Evolutionary conservation across 1,284 basidiomycete genomes (phyloP), one percentile per base, ranked within the genome.

Genomic region (Melampsora americana): DNA sequence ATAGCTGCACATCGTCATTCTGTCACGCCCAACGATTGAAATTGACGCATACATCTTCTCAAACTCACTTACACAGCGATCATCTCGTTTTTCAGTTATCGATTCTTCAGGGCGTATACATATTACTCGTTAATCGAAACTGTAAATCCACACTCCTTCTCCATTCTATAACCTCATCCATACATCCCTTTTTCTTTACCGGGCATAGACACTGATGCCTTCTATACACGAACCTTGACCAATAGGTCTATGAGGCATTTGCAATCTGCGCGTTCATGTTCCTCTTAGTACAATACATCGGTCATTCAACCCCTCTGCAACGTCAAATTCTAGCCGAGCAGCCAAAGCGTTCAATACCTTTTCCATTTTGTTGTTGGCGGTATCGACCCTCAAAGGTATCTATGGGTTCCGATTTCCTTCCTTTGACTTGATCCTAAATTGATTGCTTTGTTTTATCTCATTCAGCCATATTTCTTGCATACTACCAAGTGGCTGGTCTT

Each of bases 11-110:
- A 62, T 26, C 26, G 5, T 16, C 14, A 62, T 18, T 32, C 28
- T 26, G 2, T 30, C 26, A 26, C 60, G 3, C 23, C 14, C 4
- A 30, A 26, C 60, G 35, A 35, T 35, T 35, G 35, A 35, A 35
- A 35, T 35, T 35, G 35, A 20, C 32, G 26, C 60, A 28, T 35
- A 30, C 14, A 28, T 62, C 32, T 62, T 62, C 23, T 44, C 46
- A 26, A 44, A 11, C 28, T 28, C 26, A 23, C 20, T 60, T 28
- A 6, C 56, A 39, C 69, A 82, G 89, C 90, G n/a, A 84, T 94
- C 80, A 88, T 94, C 77, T 92, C 91, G 0, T 94, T 93, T 86
- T 88, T 92, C 80, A 92, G 91, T 28, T 95, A 92, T 80, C 87
- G 92, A 5, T 94, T 85, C 84, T 93, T 92, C 85, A 87, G 90